phyloP scores from a whole-genome alignment of 2,329 filamentous ascomycete species.

The Fusarium sp. region DNA sequence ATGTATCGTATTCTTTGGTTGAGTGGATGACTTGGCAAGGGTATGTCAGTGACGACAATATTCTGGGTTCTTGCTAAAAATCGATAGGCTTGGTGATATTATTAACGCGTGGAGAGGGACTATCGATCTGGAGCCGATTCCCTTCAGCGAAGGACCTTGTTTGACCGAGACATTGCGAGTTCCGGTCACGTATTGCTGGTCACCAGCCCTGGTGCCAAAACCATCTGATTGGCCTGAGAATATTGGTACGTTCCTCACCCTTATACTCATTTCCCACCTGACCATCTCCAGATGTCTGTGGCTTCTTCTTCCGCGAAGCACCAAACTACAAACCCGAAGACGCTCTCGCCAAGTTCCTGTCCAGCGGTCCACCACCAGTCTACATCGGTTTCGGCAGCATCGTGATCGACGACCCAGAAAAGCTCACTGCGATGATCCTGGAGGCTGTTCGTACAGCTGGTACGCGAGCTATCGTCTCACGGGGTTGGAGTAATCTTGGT shows the following conservation, averaged over 20 bases:
- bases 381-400: slow-evolving; percentile 82
- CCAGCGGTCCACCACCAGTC: slow-evolving; percentile 67
- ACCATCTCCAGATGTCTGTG: slow-evolving; percentile 60
- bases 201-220: slow-evolving; percentile 73
- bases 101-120: slow-evolving; percentile 35
- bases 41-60: background rate
- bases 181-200: slow-evolving; percentile 85
- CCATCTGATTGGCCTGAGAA: slow-evolving; percentile 72
- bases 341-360: slow-evolving; percentile 67
- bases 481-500: slow-evolving; percentile 78
- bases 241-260: slow-evolving; percentile 58
- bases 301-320: slow-evolving; percentile 72
- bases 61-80: rapidly evolving
- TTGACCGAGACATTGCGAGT: slow-evolving; percentile 74
- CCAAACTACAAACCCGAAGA: slow-evolving; percentile 65
- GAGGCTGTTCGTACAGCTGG: slow-evolving; percentile 71
- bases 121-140: slow-evolving; percentile 18
- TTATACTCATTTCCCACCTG: background rate
- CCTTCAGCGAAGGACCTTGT: slow-evolving; percentile 69
- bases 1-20: slow-evolving; percentile 76
- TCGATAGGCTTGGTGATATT: slow-evolving; percentile 33
- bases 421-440: slow-evolving; percentile 74
- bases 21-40: slow-evolving; percentile 85
- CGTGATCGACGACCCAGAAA: slow-evolving; percentile 75
- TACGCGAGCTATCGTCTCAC: slow-evolving; percentile 74